phyloP scores from a whole-genome alignment of 208 protist genomes.

The Novymonas esmeraldas region DNA sequence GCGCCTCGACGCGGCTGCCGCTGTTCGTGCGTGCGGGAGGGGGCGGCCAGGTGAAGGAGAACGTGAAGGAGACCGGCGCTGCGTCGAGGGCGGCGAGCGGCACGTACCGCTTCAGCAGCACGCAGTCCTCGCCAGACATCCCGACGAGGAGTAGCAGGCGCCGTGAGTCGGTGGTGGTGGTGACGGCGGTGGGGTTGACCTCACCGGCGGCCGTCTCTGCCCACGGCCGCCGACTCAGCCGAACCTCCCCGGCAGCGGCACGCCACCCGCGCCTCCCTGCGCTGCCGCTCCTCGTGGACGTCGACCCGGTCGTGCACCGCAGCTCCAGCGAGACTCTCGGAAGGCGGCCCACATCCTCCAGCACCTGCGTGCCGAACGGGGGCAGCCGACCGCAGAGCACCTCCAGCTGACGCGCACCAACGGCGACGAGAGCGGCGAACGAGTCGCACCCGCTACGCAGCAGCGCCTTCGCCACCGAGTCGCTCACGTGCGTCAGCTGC shows the following conservation, averaged over 20 bases:
- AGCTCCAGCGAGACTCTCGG: slow-evolving; percentile 21
- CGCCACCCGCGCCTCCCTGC: no score
- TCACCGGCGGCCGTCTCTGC: neutral
- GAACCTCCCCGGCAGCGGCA: neutral
- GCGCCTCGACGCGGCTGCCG: neutral
- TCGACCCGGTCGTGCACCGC: neutral
- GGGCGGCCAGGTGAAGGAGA: slow-evolving; percentile 2
- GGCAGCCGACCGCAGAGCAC: slow-evolving; percentile 63
- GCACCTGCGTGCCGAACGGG: slow-evolving; percentile 73
- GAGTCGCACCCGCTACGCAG: slow-evolving; percentile 43
- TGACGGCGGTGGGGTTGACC: neutral
- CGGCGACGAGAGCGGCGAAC: slow-evolving; percentile 40
- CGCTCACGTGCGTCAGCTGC: slow-evolving; percentile 75
- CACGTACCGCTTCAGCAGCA: slow-evolving; percentile 42
- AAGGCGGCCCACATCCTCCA: slow-evolving; percentile 31
- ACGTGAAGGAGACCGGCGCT: neutral
- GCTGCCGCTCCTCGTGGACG: neutral
- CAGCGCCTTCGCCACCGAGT: slow-evolving; percentile 53
- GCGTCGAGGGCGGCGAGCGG: slow-evolving; percentile 2
- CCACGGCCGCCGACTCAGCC: neutral
- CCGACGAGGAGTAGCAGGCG: slow-evolving; percentile 45
- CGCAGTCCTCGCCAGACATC: slow-evolving; percentile 22
- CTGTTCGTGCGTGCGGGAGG: neutral
- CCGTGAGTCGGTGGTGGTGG: neutral
- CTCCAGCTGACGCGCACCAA: slow-evolving; percentile 66